Base-by-base conservation (phyloP, 225 moss, liverwort and hornwort species). In the Pseudoscleropodium purum region DNA sequence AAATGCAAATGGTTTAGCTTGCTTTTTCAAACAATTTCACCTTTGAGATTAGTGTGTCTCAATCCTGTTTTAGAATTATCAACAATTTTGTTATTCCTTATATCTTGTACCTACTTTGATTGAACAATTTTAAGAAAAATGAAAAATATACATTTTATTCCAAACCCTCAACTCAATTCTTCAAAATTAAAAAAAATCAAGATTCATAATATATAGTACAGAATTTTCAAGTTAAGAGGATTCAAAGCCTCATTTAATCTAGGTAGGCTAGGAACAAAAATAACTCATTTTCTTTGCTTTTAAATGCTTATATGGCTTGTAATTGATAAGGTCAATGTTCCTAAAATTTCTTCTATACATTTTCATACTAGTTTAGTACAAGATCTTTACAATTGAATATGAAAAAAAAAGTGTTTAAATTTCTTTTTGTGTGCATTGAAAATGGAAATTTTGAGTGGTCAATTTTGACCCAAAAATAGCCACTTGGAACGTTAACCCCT, bases 351-450 rank as follows among this genome's bases (percentile, higher is more conserved):
- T 25, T 8, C 4, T 0, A 41, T 0, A 70, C 39, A 39, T 14
- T 39, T 1, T 21, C 3, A 69, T 4, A 69, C 7, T 23, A 12
- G 4, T 39, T 5, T 70, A 24, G 5, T 25, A 2, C 39, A 39
- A 21, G 7, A 70, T 70, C 39, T 14, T 14, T 15, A 70, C 1
- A 2, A 0, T 14, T 41, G 15, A 1, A 39, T 13, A 39, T 14
- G 13, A 0, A 6, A 5, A 7, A 37, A n/a, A 11, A 13, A 23
- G 13, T 0, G 11, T 37, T 37, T 11, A 9, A 34, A 6, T 1
- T 37, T 67, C 11, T 36, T n/a, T 2, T 7, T 18, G 4, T 12
- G 23, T n/a, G 23, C n/a, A 69, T n/a, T n/a, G 1, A 69, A 69
- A 69, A 69, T 37, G 12, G 6, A 0, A 12, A 21, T 59, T 68